Conservation (phyloP, 768 basidiomycete genomes). For the Serendipita sp. region DNA sequence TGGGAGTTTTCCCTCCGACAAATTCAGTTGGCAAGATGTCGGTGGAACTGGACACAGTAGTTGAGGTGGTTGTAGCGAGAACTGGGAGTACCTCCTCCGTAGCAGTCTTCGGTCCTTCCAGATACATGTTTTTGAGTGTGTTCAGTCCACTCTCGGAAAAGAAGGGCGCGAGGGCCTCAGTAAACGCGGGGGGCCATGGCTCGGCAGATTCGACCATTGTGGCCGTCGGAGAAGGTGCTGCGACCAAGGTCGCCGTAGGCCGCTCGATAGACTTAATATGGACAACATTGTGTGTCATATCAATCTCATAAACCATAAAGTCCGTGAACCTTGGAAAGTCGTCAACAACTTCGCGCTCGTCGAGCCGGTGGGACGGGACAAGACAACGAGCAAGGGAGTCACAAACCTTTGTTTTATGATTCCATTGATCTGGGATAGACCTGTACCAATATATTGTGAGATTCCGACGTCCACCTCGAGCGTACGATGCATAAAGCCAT, state of each 20-base stretch:
- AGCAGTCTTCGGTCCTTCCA: constrained; percentile 71
- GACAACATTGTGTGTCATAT: constrained; percentile 60
- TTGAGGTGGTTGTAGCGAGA: background rate
- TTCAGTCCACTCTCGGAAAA: constrained; percentile 44
- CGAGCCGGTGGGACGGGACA: background rate
- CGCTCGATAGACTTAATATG: constrained; percentile 64
- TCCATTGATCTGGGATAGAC: constrained; percentile 60
- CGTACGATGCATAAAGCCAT: constrained; percentile 39
- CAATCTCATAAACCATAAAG: constrained; percentile 87
- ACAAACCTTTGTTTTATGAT: constrained; percentile 93
- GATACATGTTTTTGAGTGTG: constrained; percentile 53
- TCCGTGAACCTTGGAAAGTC: constrained; percentile 67
- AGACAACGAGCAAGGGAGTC: background rate
- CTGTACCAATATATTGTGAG: constrained; percentile 62
- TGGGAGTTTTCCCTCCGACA: too few relatives aligned
- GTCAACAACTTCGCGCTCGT: background rate
- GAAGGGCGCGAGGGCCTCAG: constrained; percentile 39
- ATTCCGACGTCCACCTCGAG: constrained; percentile 79
- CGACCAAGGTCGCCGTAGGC: constrained; percentile 23
- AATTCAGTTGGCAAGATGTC: too few relatives aligned
- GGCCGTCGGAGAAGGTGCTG: background rate
- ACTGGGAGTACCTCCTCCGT: background rate
- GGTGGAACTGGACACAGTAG: constrained; percentile 7
- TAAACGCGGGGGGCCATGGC: constrained; percentile 54
- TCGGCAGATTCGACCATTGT: constrained; percentile 17